These are phyloP conservation scores for Coemansia sp. DNA, from an alignment of 371 early-diverging fungal genomes.

Conservation along the genomic window DNA sequence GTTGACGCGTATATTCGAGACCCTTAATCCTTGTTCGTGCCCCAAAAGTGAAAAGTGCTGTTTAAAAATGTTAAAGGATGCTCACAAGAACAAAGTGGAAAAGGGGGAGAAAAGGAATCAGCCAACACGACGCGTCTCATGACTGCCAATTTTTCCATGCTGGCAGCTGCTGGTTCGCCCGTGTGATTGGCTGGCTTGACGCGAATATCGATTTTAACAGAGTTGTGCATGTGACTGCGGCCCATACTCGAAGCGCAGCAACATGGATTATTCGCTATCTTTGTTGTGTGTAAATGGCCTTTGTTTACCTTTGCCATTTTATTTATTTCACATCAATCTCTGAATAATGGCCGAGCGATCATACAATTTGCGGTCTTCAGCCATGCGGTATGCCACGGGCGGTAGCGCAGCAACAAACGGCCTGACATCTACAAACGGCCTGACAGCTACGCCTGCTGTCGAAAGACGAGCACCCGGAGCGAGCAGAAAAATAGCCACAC, in stretches of 20 bases:
- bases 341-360: neutral
- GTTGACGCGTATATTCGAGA: neutral
- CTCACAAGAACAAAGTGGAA: neutral
- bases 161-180: neutral
- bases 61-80: neutral
- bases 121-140: neutral
- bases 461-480: neutral
- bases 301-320: neutral
- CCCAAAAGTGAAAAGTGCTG: too few relatives aligned
- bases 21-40: neutral
- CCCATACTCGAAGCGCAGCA: neutral
- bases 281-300: neutral
- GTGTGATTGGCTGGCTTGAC: neutral
- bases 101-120: neutral
- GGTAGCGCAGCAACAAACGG: constrained; percentile 1
- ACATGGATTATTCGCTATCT: neutral
- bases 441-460: neutral
- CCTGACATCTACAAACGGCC: neutral
- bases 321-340: neutral
- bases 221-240: neutral
- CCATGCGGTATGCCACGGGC: constrained; percentile 5
- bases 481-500: constrained; percentile 11
- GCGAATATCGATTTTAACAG: neutral
- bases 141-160: neutral
- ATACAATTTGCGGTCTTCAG: constrained; percentile 3